Evolutionary conservation across 2,329 filamentous ascomycete genomes (phyloP), one percentile per base, ranked within the genome.

Genomic region (Scytalidium lignicola): DNA sequence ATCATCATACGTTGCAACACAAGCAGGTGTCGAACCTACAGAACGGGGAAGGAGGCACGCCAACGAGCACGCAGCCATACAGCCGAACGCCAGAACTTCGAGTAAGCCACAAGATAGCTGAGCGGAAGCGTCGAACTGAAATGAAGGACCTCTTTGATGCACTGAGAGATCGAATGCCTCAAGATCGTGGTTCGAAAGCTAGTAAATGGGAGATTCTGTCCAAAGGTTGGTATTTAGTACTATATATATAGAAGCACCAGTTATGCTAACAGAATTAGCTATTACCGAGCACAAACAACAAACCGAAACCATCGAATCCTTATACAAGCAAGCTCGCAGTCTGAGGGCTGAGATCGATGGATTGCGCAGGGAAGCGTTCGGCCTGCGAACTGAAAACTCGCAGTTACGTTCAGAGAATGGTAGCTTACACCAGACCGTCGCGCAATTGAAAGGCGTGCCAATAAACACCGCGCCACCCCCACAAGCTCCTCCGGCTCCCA

Each of bases 131-230:
- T 37, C 75, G 88, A 52, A 91, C 88, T 8, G 88, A 93, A 64
- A 93, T 93, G 88, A 93, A 93, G 70, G 85, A 88, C 60, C 70
- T 93, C 0, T 93, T 93, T 62, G 88, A 93, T 56, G 85, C 89
- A 58, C 71, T 93, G 8, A 81, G 89, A 57, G 84, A 87, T 56
- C 74, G 90, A 32, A 84, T 92, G 70, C 88, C 88, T 1, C 86
- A 90, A 58, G 88, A 89, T 59, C 81, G 88, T 15, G 88, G 88
- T 1, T 86, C 85, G 20, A 95, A 93, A 65, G 88, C 88, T 0
- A 91, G 87, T 57, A 95, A 95, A 60, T 95, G 88, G 88, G 88
- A 95, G 60, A 90, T 92, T 44, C 65, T 95, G 15, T 90, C 86
- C 2, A 92, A 92, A 74, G 86, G 88, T 91, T 71, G 54, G 76